Evolutionary conservation across 1,284 basidiomycete species (phyloP), one percentile per base, ranked within the genome.

Genomic region (Microbotryomycetes sp.): DNA sequence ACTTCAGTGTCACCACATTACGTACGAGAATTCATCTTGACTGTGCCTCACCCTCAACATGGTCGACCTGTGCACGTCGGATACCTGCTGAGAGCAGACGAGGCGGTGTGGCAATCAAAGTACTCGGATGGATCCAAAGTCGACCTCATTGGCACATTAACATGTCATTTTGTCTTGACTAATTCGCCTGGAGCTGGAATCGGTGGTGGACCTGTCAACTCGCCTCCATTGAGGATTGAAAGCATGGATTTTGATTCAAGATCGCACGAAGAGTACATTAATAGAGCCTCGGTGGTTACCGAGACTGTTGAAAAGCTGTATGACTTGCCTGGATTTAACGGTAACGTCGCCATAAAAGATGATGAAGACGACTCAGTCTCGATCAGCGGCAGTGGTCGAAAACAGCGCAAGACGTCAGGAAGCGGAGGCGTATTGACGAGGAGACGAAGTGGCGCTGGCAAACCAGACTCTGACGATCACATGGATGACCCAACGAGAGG

Each of bases 51-150:
- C 49, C 63, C 65, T n/a, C 29, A 55, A 31, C 15, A 61, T 6
- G 36, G 49, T 2, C 46, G 49, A 1, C 59, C 57, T 9, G 52
- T 61, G 23, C 67, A 69, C 46, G 59, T 67, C 51, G 67, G 67
- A 14, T 69, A 69, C 62, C 60, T 69, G 23, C 60, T 69, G n/a
- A 29, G 56, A 19, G 60, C 67, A 19, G 67, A 67, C 25, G 60
- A 66, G 19, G 65, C 65, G 1, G 29, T 48, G 0, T 69, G 67
- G 67, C 29, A 51, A 4, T 64, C 65, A 3, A 58, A 53, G 32
- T 69, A 57, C 51, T 7, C 22, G 19, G 22, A 29, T 3, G 67
- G 67, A 16, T 26, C 49, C 25, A 62, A 62, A 22, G 62, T 69
- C 50, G 67, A 69, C 23, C 26, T 69, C 19, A 42, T 47, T 32